Evolutionary conservation across 441 rosid genomes (phyloP).

Genomic region (Mallotus japonicus): DNA sequence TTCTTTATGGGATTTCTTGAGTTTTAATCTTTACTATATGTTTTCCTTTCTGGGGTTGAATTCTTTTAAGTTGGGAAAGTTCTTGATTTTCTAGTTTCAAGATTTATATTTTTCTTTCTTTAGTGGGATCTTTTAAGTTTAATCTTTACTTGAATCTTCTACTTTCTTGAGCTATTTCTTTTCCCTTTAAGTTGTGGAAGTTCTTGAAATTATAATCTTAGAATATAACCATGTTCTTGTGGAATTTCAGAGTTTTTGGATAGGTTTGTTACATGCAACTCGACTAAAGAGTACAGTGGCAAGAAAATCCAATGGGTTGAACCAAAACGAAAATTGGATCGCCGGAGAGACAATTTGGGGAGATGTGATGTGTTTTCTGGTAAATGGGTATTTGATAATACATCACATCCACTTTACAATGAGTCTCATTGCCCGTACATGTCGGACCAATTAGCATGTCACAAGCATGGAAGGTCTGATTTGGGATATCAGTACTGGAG

Average conservation of each 20-base stretch:
- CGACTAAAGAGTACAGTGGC: conserved; percentile 61
- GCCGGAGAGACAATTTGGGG: conserved; percentile 38
- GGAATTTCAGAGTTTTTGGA: conserved; percentile 56
- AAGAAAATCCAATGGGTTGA: conserved; percentile 58
- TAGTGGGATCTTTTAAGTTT: not conserved
- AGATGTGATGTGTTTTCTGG: conserved; percentile 78
- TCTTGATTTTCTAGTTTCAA: not conserved
- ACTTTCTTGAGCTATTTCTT: not conserved
- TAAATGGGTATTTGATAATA: conserved; percentile 81
- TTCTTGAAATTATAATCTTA: not conserved
- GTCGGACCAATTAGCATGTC: conserved; percentile 96
- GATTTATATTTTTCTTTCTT: not conserved
- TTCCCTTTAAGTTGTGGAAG: not conserved
- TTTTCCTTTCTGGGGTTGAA: not conserved
- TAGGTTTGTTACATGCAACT: conserved; percentile 73
- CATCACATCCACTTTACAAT: conserved; percentile 62
- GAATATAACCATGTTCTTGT: not conserved
- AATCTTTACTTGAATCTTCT: not conserved
- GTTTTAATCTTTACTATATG: not conserved
- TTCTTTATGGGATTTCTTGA: conserved; percentile 10
- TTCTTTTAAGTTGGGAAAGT: not conserved
- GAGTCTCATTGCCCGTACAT: conserved; percentile 90
- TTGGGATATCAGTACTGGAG: conserved; percentile 78
- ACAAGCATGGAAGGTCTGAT: conserved; percentile 91
- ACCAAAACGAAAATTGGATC: conserved; percentile 26